phyloP scores from a whole-genome alignment of 2,329 filamentous ascomycete species.

The Fusarium udum region DNA sequence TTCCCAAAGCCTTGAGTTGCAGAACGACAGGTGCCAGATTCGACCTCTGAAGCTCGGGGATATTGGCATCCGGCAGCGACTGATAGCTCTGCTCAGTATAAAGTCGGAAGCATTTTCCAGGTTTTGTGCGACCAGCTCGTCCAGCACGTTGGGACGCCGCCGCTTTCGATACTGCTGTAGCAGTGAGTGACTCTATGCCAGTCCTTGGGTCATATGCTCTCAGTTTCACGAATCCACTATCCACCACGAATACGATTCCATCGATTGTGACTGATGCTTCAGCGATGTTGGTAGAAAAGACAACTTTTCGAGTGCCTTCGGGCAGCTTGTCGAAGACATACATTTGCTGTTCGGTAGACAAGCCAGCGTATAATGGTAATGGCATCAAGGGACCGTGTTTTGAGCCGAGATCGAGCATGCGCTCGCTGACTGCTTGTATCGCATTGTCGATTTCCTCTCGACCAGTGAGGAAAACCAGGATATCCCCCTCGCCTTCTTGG shows the following conservation, averaged over 20 bases:
- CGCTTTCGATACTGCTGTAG: slow-evolving; percentile 85
- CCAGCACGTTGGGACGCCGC: slow-evolving; percentile 93
- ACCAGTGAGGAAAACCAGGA: slow-evolving; percentile 90
- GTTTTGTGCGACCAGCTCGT: slow-evolving; percentile 85
- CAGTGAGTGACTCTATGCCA: slow-evolving; percentile 87
- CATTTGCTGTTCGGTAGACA: slow-evolving; percentile 92
- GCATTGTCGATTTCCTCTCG: slow-evolving; percentile 90
- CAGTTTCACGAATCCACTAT: slow-evolving; percentile 90
- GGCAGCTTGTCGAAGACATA: slow-evolving; percentile 89
- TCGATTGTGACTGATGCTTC: slow-evolving; percentile 96
- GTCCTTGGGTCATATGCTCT: slow-evolving; percentile 84
- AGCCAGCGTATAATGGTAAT: slow-evolving; percentile 87
- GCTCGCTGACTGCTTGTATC: slow-evolving; percentile 81
- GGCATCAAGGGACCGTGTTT: slow-evolving; percentile 45
- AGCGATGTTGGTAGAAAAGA: slow-evolving; percentile 94
- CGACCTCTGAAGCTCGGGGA: slow-evolving; percentile 91
- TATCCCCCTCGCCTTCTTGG: slow-evolving; percentile 82
- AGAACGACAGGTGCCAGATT: slow-evolving; percentile 89
- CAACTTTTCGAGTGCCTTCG: slow-evolving; percentile 86
- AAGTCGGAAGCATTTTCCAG: slow-evolving; percentile 93
- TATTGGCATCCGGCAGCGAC: slow-evolving; percentile 73
- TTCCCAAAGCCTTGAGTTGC: slow-evolving; percentile 92
- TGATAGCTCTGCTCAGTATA: slow-evolving; percentile 82
- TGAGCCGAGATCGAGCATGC: slow-evolving; percentile 65
- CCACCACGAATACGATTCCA: slow-evolving; percentile 89